Conservation (phyloP, 2,329 filamentous ascomycete genomes). For the Pseudogymnoascus sp. region DNA sequence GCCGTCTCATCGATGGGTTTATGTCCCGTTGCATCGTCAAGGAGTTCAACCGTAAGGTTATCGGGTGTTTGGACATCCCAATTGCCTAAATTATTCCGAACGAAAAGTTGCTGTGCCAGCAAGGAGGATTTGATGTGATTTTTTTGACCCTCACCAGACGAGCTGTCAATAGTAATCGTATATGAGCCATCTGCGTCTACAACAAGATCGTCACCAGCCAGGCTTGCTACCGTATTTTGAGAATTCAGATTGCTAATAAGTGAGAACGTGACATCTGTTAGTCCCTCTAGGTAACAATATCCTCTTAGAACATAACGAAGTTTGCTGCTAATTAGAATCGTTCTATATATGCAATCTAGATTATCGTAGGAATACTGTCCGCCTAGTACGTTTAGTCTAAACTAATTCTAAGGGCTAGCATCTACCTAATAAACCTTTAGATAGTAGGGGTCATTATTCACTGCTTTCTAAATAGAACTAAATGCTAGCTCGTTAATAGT, state of each 20-base stretch:
- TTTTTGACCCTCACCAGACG: not conserved
- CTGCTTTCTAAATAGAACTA: not conserved
- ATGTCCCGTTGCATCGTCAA: not conserved
- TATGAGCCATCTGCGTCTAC: not conserved
- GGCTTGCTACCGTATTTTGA: not conserved
- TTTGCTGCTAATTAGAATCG: not conserved
- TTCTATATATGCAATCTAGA: constrained; percentile 1
- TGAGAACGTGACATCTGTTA: not conserved
- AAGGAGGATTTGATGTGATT: not conserved
- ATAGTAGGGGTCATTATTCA: not conserved
- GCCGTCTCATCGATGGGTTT: not conserved
- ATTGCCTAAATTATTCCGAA: not conserved
- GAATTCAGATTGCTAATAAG: not conserved
- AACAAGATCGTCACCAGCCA: not conserved
- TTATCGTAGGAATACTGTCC: not conserved
- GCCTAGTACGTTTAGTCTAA: not conserved
- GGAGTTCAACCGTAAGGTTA: not conserved
- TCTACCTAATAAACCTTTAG: not conserved
- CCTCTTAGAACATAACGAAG: not conserved
- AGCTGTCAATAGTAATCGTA: not conserved
- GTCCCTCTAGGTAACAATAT: not conserved
- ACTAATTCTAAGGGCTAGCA: not conserved
- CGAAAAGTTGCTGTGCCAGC: not conserved
- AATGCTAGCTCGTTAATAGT: not conserved
- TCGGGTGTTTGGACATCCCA: not conserved